A percentile compares a stretch with the other conserved stretches of the same genome.
These are phyloP conservation scores for Tilletiopsis washingtonensis DNA, from an alignment of 1,284 basidiomycete species.

Conservation along the genomic window DNA sequence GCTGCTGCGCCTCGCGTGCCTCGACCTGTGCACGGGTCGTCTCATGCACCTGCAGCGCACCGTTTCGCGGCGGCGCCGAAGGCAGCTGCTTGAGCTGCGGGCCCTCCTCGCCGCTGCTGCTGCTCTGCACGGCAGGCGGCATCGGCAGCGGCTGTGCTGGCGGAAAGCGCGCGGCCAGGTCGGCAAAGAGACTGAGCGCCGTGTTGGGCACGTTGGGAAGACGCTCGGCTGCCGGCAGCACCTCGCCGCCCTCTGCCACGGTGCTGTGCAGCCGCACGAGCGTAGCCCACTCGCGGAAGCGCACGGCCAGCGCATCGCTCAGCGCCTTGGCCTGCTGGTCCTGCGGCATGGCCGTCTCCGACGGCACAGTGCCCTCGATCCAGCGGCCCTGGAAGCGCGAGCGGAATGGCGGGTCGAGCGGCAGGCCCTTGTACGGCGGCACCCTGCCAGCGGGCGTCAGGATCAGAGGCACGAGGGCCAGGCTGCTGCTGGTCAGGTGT, in stretches of 20 bases:
- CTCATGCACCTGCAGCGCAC: constrained; percentile 8
- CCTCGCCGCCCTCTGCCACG: constrained; percentile 27
- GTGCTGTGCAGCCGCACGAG: constrained; percentile 34
- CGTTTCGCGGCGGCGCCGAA: constrained; percentile 4
- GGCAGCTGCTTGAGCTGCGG: not conserved
- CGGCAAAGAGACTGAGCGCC: constrained; percentile 30
- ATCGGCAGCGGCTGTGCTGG: constrained; percentile 13
- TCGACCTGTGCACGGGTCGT: constrained; percentile 8
- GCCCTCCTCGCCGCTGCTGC: constrained; percentile 1
- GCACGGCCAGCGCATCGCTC: constrained; percentile 19
- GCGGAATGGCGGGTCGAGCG: constrained; percentile 49
- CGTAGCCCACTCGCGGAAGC: constrained; percentile 5
- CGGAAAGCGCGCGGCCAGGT: constrained; percentile 33
- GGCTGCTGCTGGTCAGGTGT: too few species aligned
- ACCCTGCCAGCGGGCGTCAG: constrained; percentile 4
- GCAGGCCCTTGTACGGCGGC: constrained; percentile 48
- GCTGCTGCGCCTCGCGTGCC: constrained; percentile 1
- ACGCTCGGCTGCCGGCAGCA: constrained; percentile 31
- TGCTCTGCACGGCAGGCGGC: constrained; percentile 1
- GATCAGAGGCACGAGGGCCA: too few species aligned
- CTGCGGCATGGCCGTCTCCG: not conserved
- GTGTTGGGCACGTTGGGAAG: constrained; percentile 41
- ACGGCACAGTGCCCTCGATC: constrained; percentile 37
- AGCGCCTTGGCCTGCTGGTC: constrained; percentile 1
- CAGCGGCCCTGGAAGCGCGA: constrained; percentile 48